A percentile compares a stretch with the other conserved stretches of the same genome.
phyloP scores from a whole-genome alignment of 2,329 filamentous ascomycete species.

The Phaeosphaeriaceae sp. region DNA sequence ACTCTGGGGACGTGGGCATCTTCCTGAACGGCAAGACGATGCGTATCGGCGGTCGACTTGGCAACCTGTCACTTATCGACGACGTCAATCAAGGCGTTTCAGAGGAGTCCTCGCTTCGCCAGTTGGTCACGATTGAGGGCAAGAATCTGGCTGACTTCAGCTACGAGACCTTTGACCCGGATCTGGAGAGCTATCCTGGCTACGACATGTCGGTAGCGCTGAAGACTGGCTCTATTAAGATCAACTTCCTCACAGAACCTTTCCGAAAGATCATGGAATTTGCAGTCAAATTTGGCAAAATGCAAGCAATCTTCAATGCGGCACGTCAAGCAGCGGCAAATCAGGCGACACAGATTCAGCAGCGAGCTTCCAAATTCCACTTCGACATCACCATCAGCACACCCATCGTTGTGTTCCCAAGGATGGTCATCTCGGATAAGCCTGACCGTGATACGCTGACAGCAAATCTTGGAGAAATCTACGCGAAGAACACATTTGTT shows the following conservation, averaged over 20 bases:
- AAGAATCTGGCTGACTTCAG: constrained; percentile 96
- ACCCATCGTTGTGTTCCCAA: constrained; percentile 93
- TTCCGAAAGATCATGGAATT: constrained; percentile 99
- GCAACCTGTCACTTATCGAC: constrained; percentile 86
- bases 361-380: constrained; percentile 87
- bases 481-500: constrained; percentile 91
- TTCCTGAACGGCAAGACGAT: constrained; percentile 87
- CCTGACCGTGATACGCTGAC: constrained; percentile 83
- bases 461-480: constrained; percentile 95
- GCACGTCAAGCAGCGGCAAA: constrained; percentile 92
- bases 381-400: constrained; percentile 94
- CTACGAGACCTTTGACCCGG: constrained; percentile 91
- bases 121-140: constrained; percentile 92
- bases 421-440: constrained; percentile 73
- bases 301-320: constrained; percentile 99
- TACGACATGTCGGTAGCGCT: constrained; percentile 93
- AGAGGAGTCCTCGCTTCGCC: constrained; percentile 78
- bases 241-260: constrained; percentile 96
- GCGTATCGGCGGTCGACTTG: constrained; percentile 84
- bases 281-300: constrained; percentile 97
- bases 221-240: constrained; percentile 90
- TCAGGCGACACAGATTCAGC: constrained; percentile 91
- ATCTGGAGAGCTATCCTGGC: constrained; percentile 81
- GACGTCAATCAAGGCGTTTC: constrained; percentile 92
- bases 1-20: constrained; percentile 88